phyloP scores from a whole-genome alignment of 1,284 basidiomycete genomes.

The Cryptococcus sp. region DNA sequence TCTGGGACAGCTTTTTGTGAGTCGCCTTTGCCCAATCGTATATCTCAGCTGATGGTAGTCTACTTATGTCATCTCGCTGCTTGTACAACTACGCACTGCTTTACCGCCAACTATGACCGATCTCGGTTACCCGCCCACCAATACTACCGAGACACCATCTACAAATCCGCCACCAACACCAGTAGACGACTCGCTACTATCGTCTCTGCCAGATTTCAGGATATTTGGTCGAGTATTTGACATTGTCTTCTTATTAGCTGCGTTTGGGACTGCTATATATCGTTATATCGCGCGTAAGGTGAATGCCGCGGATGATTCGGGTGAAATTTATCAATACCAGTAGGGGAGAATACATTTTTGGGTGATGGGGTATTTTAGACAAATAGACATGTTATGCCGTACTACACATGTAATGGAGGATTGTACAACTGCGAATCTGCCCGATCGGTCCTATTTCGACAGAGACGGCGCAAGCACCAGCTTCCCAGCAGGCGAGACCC shows the following conservation, averaged over 20 bases:
- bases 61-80: constrained; percentile 46
- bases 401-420: neutral
- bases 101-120: constrained; percentile 29
- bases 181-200: constrained; percentile 29
- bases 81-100: constrained; percentile 46
- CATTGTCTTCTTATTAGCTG: constrained; percentile 42
- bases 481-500: too few relatives aligned
- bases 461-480: too few relatives aligned
- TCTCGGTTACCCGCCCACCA: neutral
- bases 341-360: neutral
- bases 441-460: too few relatives aligned
- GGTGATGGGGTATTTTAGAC: neutral
- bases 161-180: neutral
- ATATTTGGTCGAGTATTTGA: constrained; percentile 49
- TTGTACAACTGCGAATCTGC: neutral
- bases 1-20: constrained; percentile 46
- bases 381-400: neutral
- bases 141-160: neutral
- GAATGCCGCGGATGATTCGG: constrained; percentile 20
- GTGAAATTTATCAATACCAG: constrained; percentile 14
- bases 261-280: constrained; percentile 31
- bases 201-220: constrained; percentile 45
- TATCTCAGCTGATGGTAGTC: constrained; percentile 26
- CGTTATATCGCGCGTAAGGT: constrained; percentile 40
- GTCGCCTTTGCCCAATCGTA: too few relatives aligned